Evolutionary conservation across 805 yeast species (phyloP), one percentile per base, ranked within the genome.

Genomic region (Metschnikowia lunata): DNA sequence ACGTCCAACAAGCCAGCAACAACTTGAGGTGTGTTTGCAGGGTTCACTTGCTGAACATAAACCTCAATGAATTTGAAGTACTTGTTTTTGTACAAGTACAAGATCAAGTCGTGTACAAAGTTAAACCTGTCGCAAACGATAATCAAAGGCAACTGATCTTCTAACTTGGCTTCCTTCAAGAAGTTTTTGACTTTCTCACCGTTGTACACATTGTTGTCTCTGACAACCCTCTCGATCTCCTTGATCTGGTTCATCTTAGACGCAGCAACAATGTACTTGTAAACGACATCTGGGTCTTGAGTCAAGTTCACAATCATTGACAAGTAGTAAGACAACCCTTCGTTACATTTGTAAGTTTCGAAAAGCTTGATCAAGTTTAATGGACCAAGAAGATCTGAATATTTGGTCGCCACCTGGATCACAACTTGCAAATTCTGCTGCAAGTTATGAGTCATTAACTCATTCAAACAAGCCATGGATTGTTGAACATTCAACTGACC

Each of bases 121-220:
- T 83, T 75, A 71, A 75, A 88, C 62, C 97, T 82, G 72, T 93
- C 98, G 70, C 97, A 90, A 39, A 93, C 97, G 64, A 95, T 86
- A 55, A 95, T 90, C 66, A 93, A 79, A 39, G 99, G 99, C 50
- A 93, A 76, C 72, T 93, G 99, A 63, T 93, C 98, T 50, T 90
- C 90, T 52, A 93, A 76, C 60, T 86, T 82, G 50, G 91, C 88
- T 64, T 93, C 99, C 69, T 93, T 93, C 71, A 93, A 78, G 69
- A 87, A 95, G 72, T 93, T 93, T 76, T 93, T 93, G 48, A 93
- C 98, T 69, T 90, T 90, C 66, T 93, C 99, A 47, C 98, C 95
- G 62, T 89, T 91, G 69, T 91, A 93, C 47, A 88, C 91, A 54
- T 80, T 86, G 74, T 93, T 93, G 62, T 89, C 96, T 66, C 93